phyloP scores from a whole-genome alignment of 345 rosid species.

The Arabidopsis thaliana region TAIR10.1 NC_003074.8:22460501-22461000 shows the following conservation, averaged over 20 bases:
- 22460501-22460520: neutral
- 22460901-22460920: neutral
- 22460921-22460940: constrained; percentile 65
- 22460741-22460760: constrained; percentile 97
- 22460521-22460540: constrained; percentile 63
- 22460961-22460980: constrained; percentile 77
- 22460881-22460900: neutral
- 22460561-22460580: constrained; percentile 22
- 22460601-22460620: neutral
- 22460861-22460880: neutral
- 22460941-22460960: constrained; percentile 66
- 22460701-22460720: constrained; percentile 94
- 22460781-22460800: constrained; percentile 95
- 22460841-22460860: neutral
- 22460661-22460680: constrained; percentile 98
- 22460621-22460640: constrained; percentile 33
- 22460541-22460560: constrained; percentile 76
- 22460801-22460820: constrained; percentile 91
- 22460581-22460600: neutral
- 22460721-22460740: constrained; percentile 90
- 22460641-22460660: constrained; percentile 96
- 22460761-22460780: constrained; percentile 88
- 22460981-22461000: constrained; percentile 79
- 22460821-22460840: constrained; percentile 66
- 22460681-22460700: constrained; percentile 91